Percentiles rank a stretch among this genome's conserved stretches.
Conservation (phyloP, 768 basidiomycete genomes). For the Trametes maxima region DNA sequence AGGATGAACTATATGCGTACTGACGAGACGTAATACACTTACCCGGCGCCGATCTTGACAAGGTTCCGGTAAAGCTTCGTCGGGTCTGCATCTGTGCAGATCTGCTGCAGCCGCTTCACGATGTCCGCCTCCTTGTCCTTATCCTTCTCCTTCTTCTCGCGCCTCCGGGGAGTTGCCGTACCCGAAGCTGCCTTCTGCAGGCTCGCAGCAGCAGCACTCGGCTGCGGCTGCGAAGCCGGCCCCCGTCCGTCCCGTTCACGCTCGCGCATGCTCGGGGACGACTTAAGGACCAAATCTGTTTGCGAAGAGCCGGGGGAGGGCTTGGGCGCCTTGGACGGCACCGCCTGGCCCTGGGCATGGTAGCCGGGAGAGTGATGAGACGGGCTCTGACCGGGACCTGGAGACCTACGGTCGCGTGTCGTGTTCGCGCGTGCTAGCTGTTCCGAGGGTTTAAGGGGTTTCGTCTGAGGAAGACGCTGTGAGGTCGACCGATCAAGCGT, state of each 20-base stretch:
- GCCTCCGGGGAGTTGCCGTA: slow-evolving; percentile 79
- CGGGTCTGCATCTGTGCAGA: slow-evolving; percentile 97
- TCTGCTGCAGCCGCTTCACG: slow-evolving; percentile 85
- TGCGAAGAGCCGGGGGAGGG: slow-evolving; percentile 51
- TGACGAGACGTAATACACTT: slow-evolving; percentile 34
- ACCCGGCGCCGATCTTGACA: slow-evolving; percentile 99
- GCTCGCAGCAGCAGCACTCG: slow-evolving; percentile 64
- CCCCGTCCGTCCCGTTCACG: slow-evolving; percentile 26
- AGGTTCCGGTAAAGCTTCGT: slow-evolving; percentile 90
- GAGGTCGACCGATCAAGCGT: slow-evolving; percentile 87
- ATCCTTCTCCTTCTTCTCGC: slow-evolving; percentile 85
- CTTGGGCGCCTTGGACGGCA: slow-evolving; percentile 24
- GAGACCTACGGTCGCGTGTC: slow-evolving; percentile 60
- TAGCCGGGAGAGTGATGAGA: slow-evolving; percentile 26
- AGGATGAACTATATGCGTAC: slow-evolving; percentile 9
- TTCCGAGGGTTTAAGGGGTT: slow-evolving; percentile 41
- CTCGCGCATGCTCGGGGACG: slow-evolving; percentile 28
- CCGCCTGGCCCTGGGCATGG: slow-evolving; percentile 12
- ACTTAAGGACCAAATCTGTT: slow-evolving; percentile 46
- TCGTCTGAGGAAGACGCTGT: slow-evolving; percentile 66
- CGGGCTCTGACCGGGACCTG: slow-evolving; percentile 27
- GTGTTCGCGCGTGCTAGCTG: slow-evolving; percentile 67
- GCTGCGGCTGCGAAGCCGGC: slow-evolving; percentile 46
- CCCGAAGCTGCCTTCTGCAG: slow-evolving; percentile 66
- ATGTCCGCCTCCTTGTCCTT: slow-evolving; percentile 86